Conservation (phyloP, 1,139 yeast genomes). For the Blastobotrys arbuscula region DNA sequence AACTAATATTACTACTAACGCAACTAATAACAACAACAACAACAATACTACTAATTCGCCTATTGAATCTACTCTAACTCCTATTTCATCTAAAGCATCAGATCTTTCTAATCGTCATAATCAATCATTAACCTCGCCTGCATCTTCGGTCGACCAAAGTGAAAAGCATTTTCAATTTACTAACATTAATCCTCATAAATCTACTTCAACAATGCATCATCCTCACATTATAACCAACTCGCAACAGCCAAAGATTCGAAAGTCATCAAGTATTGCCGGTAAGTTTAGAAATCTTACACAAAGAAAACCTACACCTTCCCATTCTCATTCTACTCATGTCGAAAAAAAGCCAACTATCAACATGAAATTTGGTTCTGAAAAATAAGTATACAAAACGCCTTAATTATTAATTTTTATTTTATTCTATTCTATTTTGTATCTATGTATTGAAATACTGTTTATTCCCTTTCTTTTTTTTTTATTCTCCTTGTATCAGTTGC, state of each 20-base stretch:
- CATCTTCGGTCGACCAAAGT: conserved; percentile 12
- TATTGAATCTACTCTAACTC: conserved; percentile 5
- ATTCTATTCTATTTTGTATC: background rate
- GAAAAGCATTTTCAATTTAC: conserved; percentile 5
- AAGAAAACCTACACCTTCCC: conserved; percentile 2
- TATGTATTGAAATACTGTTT: background rate
- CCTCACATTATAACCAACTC: background rate
- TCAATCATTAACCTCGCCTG: conserved; percentile 9
- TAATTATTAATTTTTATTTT: background rate
- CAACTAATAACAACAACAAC: too few species aligned
- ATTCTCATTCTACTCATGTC: background rate
- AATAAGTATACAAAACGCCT: background rate
- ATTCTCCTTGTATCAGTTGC: too few species aligned
- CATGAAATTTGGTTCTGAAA: conserved; percentile 20
- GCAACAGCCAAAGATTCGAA: conserved; percentile 4
- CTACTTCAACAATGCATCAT: background rate
- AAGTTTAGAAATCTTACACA: conserved; percentile 9
- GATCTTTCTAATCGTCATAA: conserved; percentile 5
- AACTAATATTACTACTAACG: background rate
- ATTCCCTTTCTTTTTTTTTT: background rate
- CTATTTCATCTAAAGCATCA: conserved; percentile 11
- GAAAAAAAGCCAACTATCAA: conserved; percentile 16
- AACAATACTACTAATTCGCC: background rate
- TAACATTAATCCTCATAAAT: background rate
- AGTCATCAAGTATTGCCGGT: conserved; percentile 12